phyloP scores from a whole-genome alignment of 495 filamentous ascomycete genomes.

The Annulohypoxylon maeteangense region DNA sequence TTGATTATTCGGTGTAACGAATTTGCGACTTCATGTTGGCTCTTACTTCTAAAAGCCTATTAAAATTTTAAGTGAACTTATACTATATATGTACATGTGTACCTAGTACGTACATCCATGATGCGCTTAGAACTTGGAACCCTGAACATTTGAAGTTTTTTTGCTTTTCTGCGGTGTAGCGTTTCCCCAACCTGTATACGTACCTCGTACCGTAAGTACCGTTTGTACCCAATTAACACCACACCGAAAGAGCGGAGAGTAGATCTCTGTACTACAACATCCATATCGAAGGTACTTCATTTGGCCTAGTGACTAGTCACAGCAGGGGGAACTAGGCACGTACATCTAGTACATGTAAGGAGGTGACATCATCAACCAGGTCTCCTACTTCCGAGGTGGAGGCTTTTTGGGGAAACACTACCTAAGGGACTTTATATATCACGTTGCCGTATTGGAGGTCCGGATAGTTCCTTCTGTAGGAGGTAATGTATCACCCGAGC shows the following conservation, averaged over 20 bases:
- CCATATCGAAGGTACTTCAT: constrained; percentile 16
- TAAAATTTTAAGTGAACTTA: not conserved
- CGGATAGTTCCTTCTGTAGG: constrained; percentile 15
- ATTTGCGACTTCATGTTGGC: not conserved
- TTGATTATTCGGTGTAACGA: constrained; percentile 9
- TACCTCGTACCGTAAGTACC: no score
- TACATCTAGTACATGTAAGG: no score
- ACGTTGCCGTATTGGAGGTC: constrained; percentile 3
- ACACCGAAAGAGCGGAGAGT: constrained; percentile 27
- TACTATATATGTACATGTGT: not conserved
- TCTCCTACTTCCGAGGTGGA: constrained; percentile 25
- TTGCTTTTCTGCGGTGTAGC: constrained; percentile 25
- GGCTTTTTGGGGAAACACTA: constrained; percentile 21
- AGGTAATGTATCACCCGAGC: constrained; percentile 13
- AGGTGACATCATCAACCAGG: constrained; percentile 38
- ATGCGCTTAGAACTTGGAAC: no score
- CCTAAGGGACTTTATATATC: not conserved
- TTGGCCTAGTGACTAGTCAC: constrained; percentile 23
- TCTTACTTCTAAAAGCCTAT: not conserved
- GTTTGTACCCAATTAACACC: not conserved
- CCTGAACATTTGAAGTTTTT: no score
- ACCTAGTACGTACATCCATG: no score
- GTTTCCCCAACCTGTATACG: not conserved
- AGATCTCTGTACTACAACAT: constrained; percentile 32
- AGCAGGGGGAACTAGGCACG: not conserved